Evolutionary conservation across 192 early-diverging fungal genomes (phyloP), one percentile per base, ranked within the genome.

Genomic region (Gigaspora rosea): DNA sequence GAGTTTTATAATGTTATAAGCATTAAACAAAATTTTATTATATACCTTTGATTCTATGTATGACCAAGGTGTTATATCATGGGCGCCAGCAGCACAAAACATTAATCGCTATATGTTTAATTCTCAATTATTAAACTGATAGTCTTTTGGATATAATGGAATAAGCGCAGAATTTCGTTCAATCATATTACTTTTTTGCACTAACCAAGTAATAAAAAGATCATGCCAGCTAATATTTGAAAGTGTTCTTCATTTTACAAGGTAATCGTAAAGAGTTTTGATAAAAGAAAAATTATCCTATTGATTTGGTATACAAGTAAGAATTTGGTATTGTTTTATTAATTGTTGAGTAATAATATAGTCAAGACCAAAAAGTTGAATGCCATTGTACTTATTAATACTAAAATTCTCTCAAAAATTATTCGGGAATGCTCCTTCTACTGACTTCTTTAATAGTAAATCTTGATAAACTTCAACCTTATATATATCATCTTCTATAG

Each of bases 391-490:
- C n/a, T n/a, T n/a, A n/a, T n/a, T n/a, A n/a, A n/a, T n/a, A n/a
- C n/a, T n/a, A n/a, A n/a, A n/a, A n/a, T n/a, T n/a, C n/a, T n/a
- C n/a, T n/a, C 57, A 58, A 7, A 58, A 7, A 58, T 58, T 18
- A 63, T 63, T 35, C 13, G 61, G 61, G 6, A 5, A 33, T 33
- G 5, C 13, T 35, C 61, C 61, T 7, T 8, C 20, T 33, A 35
- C 5, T 63, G 61, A 33, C 8, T 27, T 35, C 13, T 35, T 3
- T 4, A 63, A 15, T 63, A 33, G 5, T 33, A 35, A 35, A 63
- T 63, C 61, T 63, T 63, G 61, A 63, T 63, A 63, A 63, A 63
- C 33, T 35, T 63, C 3, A 35, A 63, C n/a, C n/a, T n/a, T n/a
- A n/a, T n/a, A n/a, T n/a, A n/a, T n/a, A n/a, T n/a, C n/a, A n/a